phyloP scores from a whole-genome alignment of 768 basidiomycete genomes.

The Amanita subjunquillea region DNA sequence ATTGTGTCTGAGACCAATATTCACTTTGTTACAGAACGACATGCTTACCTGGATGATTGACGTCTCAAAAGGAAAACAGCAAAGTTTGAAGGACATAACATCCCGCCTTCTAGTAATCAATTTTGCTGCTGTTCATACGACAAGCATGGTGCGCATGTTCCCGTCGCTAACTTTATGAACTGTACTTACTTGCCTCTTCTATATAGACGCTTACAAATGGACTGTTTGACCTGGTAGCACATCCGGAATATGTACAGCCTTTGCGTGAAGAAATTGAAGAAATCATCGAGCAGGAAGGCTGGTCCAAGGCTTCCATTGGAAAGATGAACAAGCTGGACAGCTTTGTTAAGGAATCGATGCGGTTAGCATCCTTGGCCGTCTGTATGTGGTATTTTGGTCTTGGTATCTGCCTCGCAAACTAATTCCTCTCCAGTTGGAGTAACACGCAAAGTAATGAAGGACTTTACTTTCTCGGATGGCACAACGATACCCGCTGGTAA shows the following conservation, averaged over 20 bases:
- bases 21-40: constrained; percentile 25
- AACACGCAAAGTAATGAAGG: too few species aligned
- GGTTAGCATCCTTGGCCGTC: constrained; percentile 14
- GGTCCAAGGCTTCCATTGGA: constrained; percentile 22
- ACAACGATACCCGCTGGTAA: too few species aligned
- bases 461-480: too few species aligned
- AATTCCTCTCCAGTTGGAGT: constrained; percentile 6
- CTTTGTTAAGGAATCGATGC: constrained; percentile 29
- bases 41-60: constrained; percentile 40
- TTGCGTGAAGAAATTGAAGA: constrained; percentile 34
- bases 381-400: constrained; percentile 9
- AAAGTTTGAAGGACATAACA: constrained; percentile 18
- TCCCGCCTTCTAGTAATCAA: constrained; percentile 24
- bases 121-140: too few species aligned
- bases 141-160: constrained; percentile 22
- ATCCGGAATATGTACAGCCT: constrained; percentile 20
- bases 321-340: constrained; percentile 36
- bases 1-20: background rate
- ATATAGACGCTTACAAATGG: constrained; percentile 25
- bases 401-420: constrained; percentile 16
- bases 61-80: constrained; percentile 17
- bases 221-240: constrained; percentile 23
- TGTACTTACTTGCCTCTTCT: background rate
- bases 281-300: constrained; percentile 25
- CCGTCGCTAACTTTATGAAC: background rate